A percentile compares a stretch with the other conserved stretches of the same genome.
Evolutionary conservation across 768 basidiomycete genomes (phyloP).

Genomic region (Lactifluus rugatus): DNA sequence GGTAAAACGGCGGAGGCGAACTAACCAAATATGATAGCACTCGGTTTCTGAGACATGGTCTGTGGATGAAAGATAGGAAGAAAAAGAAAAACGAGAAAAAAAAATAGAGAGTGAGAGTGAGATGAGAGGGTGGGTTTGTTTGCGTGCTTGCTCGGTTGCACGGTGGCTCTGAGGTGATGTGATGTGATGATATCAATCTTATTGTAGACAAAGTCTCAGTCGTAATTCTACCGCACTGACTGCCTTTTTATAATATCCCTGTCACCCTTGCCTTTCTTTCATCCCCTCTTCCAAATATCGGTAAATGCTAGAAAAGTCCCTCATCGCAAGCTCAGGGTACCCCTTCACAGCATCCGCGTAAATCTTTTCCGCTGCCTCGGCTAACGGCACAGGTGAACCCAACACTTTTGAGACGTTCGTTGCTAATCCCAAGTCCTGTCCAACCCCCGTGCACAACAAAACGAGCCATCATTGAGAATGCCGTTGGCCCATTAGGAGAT

Average conservation of each 20-base stretch:
- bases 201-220: neutral
- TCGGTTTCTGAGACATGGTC: constrained; percentile 43
- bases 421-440: constrained; percentile 79
- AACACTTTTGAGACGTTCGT: constrained; percentile 45
- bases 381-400: constrained; percentile 52
- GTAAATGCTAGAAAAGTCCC: constrained; percentile 81
- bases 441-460: neutral
- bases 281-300: constrained; percentile 38
- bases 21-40: constrained; percentile 70
- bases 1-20: constrained; percentile 1
- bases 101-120: neutral
- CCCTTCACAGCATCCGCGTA: constrained; percentile 47
- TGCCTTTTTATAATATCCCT: too few relatives aligned
- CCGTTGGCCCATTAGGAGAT: neutral
- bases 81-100: neutral
- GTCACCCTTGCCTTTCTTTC: constrained; percentile 3
- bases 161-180: neutral
- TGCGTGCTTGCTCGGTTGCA: neutral
- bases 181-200: neutral
- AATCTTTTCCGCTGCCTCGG: constrained; percentile 49
- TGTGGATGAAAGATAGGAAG: too few relatives aligned
- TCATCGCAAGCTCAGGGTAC: constrained; percentile 50
- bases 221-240: too few relatives aligned
- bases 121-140: neutral
- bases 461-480: constrained; percentile 11